Evolutionary conservation across 1,284 basidiomycete genomes (phyloP).

Genomic region (Porogramme epimiltina): DNA sequence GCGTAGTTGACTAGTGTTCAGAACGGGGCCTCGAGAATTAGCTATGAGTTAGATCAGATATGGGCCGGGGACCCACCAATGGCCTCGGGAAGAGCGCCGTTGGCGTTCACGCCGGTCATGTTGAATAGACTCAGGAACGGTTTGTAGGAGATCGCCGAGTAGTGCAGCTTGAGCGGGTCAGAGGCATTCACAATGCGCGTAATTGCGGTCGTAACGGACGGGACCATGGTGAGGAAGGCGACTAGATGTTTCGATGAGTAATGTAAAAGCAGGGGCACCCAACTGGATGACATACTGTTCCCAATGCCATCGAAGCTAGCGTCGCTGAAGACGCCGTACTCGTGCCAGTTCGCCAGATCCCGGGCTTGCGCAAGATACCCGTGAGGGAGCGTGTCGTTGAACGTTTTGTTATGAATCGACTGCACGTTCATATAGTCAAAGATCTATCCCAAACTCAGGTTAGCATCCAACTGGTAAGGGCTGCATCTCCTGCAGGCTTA

Average conservation of each 20-base stretch:
- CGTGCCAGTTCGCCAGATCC: constrained; percentile 54
- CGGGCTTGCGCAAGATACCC: constrained; percentile 41
- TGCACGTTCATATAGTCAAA: constrained; percentile 57
- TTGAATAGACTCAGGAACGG: constrained; percentile 57
- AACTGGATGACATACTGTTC: constrained; percentile 18
- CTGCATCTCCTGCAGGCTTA: constrained; percentile 18
- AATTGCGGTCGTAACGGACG: constrained; percentile 45
- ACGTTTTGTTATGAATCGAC: constrained; percentile 48
- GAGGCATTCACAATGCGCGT: constrained; percentile 44
- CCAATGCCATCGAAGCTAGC: constrained; percentile 40
- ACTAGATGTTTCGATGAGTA: constrained; percentile 28
- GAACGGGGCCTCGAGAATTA: too few species aligned
- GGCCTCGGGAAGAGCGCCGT: constrained; percentile 34
- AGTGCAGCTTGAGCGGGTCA: constrained; percentile 44
- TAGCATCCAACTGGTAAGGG: too few species aligned
- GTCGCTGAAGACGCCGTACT: constrained; percentile 50
- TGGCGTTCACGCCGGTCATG: constrained; percentile 42
- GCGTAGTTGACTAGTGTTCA: constrained; percentile 55
- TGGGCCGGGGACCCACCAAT: constrained; percentile 33
- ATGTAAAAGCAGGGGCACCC: too few species aligned
- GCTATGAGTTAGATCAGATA: too few species aligned
- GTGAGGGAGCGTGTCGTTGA: constrained; percentile 31
- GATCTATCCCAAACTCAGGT: constrained; percentile 30
- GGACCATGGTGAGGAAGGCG: constrained; percentile 47
- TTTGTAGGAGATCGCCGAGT: constrained; percentile 52